phyloP scores from a whole-genome alignment of 225 moss, liverwort and hornwort species.

The Bryum argenteum region DNA sequence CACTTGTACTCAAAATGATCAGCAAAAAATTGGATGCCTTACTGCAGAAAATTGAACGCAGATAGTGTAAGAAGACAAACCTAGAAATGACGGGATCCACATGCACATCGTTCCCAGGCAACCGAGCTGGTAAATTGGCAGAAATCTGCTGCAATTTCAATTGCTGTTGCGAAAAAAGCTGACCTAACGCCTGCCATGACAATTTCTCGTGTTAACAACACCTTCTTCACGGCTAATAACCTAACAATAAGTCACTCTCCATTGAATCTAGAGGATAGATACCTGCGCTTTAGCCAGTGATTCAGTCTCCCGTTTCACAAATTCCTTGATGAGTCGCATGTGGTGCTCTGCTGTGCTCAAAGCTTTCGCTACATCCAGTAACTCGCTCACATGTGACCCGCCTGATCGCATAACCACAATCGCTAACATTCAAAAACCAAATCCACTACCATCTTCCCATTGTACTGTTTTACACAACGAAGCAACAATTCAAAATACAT shows the following conservation, averaged over 20 bases:
- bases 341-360: constrained; percentile 75
- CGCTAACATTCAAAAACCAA: too few species aligned
- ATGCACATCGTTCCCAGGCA: constrained; percentile 70
- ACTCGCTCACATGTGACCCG: constrained; percentile 54
- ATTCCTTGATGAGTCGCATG: constrained; percentile 64
- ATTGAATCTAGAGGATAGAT: constrained; percentile 4
- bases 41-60: not conserved
- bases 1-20: not conserved
- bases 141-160: constrained; percentile 71
- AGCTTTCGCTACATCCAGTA: constrained; percentile 67
- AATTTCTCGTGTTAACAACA: constrained; percentile 10
- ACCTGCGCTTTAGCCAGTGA: constrained; percentile 73
- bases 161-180: constrained; percentile 70
- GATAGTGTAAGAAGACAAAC: constrained; percentile 30
- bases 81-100: constrained; percentile 38
- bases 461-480: not conserved
- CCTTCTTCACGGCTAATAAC: not conserved
- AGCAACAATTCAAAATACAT: not conserved
- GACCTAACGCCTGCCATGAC: constrained; percentile 51
- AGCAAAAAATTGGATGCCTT: not conserved
- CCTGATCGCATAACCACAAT: constrained; percentile 29
- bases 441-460: not conserved
- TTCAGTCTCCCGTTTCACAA: constrained; percentile 66
- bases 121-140: constrained; percentile 66
- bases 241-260: constrained; percentile 9